Percentiles rank a stretch among this genome's conserved stretches.
These are phyloP conservation scores for Megacollybia platyphylla DNA, from an alignment of 1,284 basidiomycete species.

Conservation along the genomic window DNA sequence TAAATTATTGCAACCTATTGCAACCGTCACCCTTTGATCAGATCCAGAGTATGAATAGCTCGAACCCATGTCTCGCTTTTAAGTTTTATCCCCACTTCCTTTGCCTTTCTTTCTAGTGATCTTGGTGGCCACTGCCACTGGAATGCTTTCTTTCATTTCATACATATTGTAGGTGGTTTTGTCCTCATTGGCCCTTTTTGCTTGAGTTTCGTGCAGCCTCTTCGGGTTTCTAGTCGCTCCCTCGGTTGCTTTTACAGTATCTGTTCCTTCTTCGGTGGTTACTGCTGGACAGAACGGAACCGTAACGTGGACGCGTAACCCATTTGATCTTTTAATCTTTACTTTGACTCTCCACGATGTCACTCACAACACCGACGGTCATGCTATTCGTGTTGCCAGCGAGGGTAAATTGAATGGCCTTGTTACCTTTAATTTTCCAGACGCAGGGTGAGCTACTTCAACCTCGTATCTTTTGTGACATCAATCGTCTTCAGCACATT, in stretches of 20 bases:
- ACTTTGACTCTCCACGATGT: neutral
- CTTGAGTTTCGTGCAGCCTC: neutral
- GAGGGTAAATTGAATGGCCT: too few species aligned
- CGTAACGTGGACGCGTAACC: neutral
- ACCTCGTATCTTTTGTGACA: too few species aligned
- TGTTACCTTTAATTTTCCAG: too few species aligned
- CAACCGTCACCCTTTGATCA: neutral
- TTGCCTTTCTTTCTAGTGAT: neutral
- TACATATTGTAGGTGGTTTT: neutral
- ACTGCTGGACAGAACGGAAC: neutral
- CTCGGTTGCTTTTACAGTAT: neutral
- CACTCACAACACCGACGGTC: neutral
- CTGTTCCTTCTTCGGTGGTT: neutral
- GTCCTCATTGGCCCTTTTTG: neutral
- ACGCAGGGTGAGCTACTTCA: too few species aligned
- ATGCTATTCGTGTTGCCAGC: too few species aligned
- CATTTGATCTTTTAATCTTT: neutral
- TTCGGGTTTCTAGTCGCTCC: neutral
- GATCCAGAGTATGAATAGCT: neutral
- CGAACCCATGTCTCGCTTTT: neutral
- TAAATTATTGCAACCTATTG: neutral
- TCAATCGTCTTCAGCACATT: too few species aligned
- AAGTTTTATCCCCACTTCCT: neutral
- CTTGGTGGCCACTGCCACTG: neutral
- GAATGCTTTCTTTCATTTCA: neutral